phyloP scores from a whole-genome alignment of 257 asterid genomes.

The Phtheirospermum japonicum region DNA sequence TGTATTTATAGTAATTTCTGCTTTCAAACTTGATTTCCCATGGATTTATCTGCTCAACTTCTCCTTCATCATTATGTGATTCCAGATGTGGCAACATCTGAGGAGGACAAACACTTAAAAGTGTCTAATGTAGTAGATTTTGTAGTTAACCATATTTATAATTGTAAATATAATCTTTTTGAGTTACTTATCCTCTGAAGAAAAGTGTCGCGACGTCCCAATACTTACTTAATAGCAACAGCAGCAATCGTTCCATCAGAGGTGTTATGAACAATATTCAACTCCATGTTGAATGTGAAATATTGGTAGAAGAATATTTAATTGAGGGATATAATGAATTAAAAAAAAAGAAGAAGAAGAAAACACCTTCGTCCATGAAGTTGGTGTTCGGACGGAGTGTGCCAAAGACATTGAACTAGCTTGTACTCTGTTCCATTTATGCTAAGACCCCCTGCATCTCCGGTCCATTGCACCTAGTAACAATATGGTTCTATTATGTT shows the following conservation, averaged over 20 bases:
- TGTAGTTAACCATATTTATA: no score
- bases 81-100: conserved; percentile 38
- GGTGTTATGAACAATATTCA: conserved; percentile 59
- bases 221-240: conserved; percentile 42
- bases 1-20: conserved; percentile 58
- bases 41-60: conserved; percentile 41
- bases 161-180: no score
- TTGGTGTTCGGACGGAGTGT: conserved; percentile 71
- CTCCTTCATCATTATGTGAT: conserved; percentile 13
- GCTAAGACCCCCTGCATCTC: conserved; percentile 43
- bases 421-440: conserved; percentile 40
- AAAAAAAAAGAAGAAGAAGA: background rate
- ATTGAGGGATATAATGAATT: no score
- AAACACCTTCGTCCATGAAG: conserved; percentile 40
- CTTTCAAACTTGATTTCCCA: conserved; percentile 45
- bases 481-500: no score
- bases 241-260: conserved; percentile 45
- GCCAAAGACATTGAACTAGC: conserved; percentile 63
- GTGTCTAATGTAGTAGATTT: no score
- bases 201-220: conserved; percentile 54
- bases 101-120: background rate
- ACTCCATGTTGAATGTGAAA: conserved; percentile 44
- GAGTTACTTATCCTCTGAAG: conserved; percentile 48
- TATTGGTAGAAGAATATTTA: no score
- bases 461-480: conserved; percentile 53